Base-by-base conservation (phyloP, 148 eudicot species). In the Arctostaphylos glauca region DNA sequence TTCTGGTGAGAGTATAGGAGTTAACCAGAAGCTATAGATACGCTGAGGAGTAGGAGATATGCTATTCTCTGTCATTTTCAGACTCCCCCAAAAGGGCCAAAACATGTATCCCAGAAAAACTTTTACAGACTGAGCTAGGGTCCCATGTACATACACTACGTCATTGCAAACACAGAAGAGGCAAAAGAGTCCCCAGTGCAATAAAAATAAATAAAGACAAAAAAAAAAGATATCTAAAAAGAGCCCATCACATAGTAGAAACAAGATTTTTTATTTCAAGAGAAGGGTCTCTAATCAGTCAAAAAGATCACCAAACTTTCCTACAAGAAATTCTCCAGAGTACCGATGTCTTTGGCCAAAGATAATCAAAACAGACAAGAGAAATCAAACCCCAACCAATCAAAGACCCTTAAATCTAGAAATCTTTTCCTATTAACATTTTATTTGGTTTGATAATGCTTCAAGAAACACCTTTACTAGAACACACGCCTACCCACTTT, bases 361-460 rank as follows among this genome's bases (percentile, higher is more conserved):
- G n/a, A 16, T 54, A 5, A 31, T 12, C 41, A 23, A 53, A 6
- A 43, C 56, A 44, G 79, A 48, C 73, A 83, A 76, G 71, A 75
- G 83, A 88, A 82, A 86, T 79, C 83, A 31, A 70, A 76, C 76
- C 44, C 50, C 52, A 81, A 60, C 84, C 84, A 56, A 78, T 48
- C 80, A 81, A 81, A 47, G 77, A 83, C 83, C 80, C 87, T 84
- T 83, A 60, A 62, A 47, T 41, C 12, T 73, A 50, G 67, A 82
- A 74, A 60, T 66, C 0, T 68, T 55, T 50, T 68, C 55, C 78
- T 66, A 79, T 84, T 76, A 78, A 70, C 10, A 80, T 5, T 25
- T 0, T 10, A 23, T 5, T 48, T 7, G 18, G 19, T 5, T 60
- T 2, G 18, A 66, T 49, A 80, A 82, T 82, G 56, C 67, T 78